Evolutionary conservation across 2,329 filamentous ascomycete species (phyloP).

Genomic region (Lachnellula subtilissima): DNA sequence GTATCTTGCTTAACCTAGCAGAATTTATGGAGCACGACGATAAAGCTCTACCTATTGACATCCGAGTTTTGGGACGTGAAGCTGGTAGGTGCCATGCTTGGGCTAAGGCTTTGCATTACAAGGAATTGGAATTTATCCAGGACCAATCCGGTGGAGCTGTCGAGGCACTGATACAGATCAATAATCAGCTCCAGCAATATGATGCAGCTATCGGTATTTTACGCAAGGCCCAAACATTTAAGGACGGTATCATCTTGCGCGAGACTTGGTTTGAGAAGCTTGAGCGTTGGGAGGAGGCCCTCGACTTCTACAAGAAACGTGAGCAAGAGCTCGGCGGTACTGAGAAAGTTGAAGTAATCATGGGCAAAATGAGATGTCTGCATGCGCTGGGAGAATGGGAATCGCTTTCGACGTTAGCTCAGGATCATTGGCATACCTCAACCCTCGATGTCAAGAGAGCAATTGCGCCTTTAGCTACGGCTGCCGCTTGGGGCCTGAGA

Average conservation of each 20-base stretch:
- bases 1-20: constrained; percentile 88
- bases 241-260: constrained; percentile 85
- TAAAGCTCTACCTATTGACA: constrained; percentile 96
- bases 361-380: constrained; percentile 99
- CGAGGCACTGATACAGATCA: constrained; percentile 97
- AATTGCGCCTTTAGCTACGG: constrained; percentile 90
- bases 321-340: constrained; percentile 73
- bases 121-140: constrained; percentile 95
- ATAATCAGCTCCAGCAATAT: constrained; percentile 97
- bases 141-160: constrained; percentile 95
- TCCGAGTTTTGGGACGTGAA: constrained; percentile 87
- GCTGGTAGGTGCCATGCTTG: constrained; percentile 96
- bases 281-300: constrained; percentile 94
- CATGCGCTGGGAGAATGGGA: constrained; percentile 99
- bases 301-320: constrained; percentile 85
- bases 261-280: constrained; percentile 99
- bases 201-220: constrained; percentile 98
- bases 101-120: constrained; percentile 97
- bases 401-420: constrained; percentile 77
- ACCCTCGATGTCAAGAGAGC: constrained; percentile 80
- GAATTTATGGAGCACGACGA: constrained; percentile 99
- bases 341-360: constrained; percentile 92
- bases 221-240: constrained; percentile 90
- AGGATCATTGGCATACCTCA: constrained; percentile 91
- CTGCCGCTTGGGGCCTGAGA: constrained; percentile 90